These are phyloP conservation scores for Porcisia hertigi DNA, from an alignment of 208 protist genomes.

Conservation along the genomic window DNA sequence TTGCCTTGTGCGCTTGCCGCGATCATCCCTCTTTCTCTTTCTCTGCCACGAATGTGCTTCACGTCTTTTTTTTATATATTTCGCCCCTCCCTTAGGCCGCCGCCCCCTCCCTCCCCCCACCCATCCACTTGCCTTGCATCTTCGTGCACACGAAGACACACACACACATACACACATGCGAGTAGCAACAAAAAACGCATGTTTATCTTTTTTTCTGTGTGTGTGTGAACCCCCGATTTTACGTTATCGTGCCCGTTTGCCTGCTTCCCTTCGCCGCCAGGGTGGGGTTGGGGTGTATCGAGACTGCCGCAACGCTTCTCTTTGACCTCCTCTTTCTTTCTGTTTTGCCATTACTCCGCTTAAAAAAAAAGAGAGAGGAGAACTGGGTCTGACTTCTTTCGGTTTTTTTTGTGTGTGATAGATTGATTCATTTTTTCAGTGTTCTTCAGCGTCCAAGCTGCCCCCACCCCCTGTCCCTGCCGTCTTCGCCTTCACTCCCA, in stretches of 20 bases:
- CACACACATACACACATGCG: background rate
- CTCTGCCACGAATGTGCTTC: background rate
- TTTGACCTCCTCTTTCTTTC: no score
- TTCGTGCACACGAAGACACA: background rate
- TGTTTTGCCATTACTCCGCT: no score
- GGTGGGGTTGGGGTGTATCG: no score
- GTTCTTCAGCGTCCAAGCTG: no score
- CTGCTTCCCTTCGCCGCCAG: no score
- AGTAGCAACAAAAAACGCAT: background rate
- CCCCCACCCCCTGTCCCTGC: no score
- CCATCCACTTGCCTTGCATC: background rate
- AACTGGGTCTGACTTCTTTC: no score
- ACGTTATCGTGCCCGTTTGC: background rate
- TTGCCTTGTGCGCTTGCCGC: background rate
- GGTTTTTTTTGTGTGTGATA: no score
- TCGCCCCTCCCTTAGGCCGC: background rate
- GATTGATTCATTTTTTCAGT: no score
- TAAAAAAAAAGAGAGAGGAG: no score
- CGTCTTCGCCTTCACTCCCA: no score
- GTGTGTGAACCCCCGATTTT: background rate
- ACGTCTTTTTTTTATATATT: constrained; percentile 7
- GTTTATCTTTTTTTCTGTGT: background rate
- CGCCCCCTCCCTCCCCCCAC: background rate
- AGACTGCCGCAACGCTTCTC: no score
- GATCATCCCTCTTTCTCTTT: background rate